A percentile compares a stretch with the other conserved stretches of the same genome.
These are phyloP conservation scores for Aspergillus ochraceoroseus DNA, from an alignment of 2,329 filamentous ascomycete genomes.

Conservation along the genomic window DNA sequence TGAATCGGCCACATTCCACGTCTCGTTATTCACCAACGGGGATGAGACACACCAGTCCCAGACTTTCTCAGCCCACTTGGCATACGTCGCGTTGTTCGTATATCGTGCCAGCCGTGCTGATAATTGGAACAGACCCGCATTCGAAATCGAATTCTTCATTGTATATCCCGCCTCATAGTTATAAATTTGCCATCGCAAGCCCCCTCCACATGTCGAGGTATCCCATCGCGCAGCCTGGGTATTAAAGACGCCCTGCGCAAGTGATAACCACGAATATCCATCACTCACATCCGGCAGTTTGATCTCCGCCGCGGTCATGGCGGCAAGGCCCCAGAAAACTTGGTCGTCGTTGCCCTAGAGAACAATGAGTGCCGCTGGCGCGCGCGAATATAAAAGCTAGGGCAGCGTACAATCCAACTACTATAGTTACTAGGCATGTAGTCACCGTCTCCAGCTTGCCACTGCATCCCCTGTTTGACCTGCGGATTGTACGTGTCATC, in stretches of 20 bases:
- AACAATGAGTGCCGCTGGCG: too few species aligned
- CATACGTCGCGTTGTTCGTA: constrained; percentile 30
- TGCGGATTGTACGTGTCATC: constrained; percentile 40
- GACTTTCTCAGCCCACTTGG: constrained; percentile 65
- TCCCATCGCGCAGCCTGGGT: constrained; percentile 70
- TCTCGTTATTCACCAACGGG: constrained; percentile 46
- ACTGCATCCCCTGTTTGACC: constrained; percentile 35
- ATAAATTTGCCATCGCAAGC: constrained; percentile 49
- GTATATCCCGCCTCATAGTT: constrained; percentile 33
- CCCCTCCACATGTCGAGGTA: constrained; percentile 60
- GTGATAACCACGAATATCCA: constrained; percentile 68
- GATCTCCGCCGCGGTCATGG: constrained; percentile 53
- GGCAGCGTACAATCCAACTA: constrained; percentile 12
- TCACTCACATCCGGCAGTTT: constrained; percentile 42
- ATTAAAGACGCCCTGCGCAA: constrained; percentile 76
- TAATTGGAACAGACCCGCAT: constrained; percentile 32
- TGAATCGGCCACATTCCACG: constrained; percentile 54
- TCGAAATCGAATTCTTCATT: constrained; percentile 36
- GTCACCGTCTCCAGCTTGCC: constrained; percentile 38
- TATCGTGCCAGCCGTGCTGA: constrained; percentile 32
- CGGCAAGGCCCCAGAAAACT: constrained; percentile 54
- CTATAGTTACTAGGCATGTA: constrained; percentile 43
- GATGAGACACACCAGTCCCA: constrained; percentile 53
- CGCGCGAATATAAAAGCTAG: too few species aligned
- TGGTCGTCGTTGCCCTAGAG: constrained; percentile 55